Conservation (phyloP, 352 stramenopile genomes). For the Phytophthora fragariaefolia region DNA sequence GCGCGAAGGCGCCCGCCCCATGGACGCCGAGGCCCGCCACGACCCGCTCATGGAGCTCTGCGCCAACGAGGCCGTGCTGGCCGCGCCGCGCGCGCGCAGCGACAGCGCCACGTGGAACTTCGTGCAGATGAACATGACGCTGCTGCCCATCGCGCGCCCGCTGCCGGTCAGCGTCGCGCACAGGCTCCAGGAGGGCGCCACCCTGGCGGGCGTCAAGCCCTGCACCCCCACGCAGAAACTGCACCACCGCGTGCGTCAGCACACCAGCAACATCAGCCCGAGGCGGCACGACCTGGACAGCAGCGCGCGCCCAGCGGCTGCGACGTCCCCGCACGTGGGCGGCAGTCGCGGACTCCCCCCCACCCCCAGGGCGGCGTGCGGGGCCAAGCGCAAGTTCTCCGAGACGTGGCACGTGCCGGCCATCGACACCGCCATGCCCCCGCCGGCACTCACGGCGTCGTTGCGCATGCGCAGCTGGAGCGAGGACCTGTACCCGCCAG, state of each 20-base stretch:
- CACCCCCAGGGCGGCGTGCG: constrained; percentile 27
- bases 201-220: constrained; percentile 47
- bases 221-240: constrained; percentile 72
- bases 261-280: constrained; percentile 73
- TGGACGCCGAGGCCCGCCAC: constrained; percentile 17
- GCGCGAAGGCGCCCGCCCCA: too few species aligned
- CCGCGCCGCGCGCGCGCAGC: constrained; percentile 4
- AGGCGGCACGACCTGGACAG: constrained; percentile 52
- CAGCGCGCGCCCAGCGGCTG: constrained; percentile 19
- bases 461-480: constrained; percentile 47
- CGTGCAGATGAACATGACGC: constrained; percentile 88
- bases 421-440: constrained; percentile 33
- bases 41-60: constrained; percentile 28
- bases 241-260: constrained; percentile 55
- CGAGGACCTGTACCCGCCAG: constrained; percentile 37
- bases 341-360: constrained; percentile 27
- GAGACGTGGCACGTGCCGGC: constrained; percentile 36
- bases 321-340: constrained; percentile 5
- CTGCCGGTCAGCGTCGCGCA: constrained; percentile 57
- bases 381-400: constrained; percentile 34
- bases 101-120: constrained; percentile 74
- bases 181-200: constrained; percentile 53
- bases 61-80: constrained; percentile 18
- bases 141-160: constrained; percentile 77
- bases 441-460: constrained; percentile 19